Evolutionary conservation across 805 yeast species (phyloP).

Genomic region (Grigorovia transvaalensis): DNA sequence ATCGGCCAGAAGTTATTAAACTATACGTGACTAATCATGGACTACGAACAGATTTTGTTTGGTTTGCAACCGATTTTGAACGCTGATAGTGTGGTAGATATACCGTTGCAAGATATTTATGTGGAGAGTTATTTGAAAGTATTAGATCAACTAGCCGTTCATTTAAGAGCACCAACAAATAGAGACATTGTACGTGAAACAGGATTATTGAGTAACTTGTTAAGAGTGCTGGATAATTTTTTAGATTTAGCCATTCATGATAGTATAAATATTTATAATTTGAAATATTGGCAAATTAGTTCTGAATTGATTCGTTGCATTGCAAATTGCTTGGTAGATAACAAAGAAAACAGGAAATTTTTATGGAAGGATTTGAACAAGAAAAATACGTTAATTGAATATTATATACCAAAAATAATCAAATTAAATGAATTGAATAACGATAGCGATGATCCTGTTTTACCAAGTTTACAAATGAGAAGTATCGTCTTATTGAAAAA

Average conservation of each 20-base stretch:
- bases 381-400: conserved; percentile 10
- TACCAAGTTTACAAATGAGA: conserved; percentile 17
- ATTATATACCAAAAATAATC: conserved; percentile 13
- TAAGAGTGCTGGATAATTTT: conserved; percentile 9
- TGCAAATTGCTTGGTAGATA: conserved; percentile 26
- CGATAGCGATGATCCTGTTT: background rate
- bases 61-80: conserved; percentile 24
- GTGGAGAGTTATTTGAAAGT: conserved; percentile 14
- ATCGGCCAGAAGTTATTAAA: background rate
- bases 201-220: conserved; percentile 17
- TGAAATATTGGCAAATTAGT: conserved; percentile 12
- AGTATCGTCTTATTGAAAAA: conserved; percentile 22
- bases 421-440: conserved; percentile 5
- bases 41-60: conserved; percentile 25
- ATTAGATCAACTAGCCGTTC: conserved; percentile 25
- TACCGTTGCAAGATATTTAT: conserved; percentile 15
- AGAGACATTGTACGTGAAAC: conserved; percentile 23
- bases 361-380: conserved; percentile 4
- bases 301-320: conserved; percentile 27
- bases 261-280: background rate
- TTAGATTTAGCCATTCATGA: conserved; percentile 11
- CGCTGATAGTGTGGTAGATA: conserved; percentile 8
- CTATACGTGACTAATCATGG: conserved; percentile 11
- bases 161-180: conserved; percentile 21
- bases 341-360: conserved; percentile 20